phyloP scores from a whole-genome alignment of 192 early-diverging fungal genomes.

The Rhizophagus sp. region DNA sequence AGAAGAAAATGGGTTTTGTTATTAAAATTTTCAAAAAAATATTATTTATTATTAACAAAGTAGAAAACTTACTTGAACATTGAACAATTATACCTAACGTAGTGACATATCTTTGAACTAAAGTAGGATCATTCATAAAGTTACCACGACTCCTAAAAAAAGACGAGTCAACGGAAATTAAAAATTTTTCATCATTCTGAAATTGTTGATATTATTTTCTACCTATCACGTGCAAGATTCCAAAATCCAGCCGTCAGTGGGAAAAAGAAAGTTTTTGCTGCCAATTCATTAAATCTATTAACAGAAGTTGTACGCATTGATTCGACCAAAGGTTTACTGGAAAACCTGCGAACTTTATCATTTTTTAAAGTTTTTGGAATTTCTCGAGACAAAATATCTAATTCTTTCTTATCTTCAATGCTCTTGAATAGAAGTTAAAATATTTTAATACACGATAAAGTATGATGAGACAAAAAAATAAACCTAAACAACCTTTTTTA shows the following conservation, averaged over 20 bases:
- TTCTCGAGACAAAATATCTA: not conserved
- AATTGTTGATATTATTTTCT: not conserved
- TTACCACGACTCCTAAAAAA: not conserved
- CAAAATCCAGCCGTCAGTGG: constrained; percentile 26
- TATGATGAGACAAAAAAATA: no score
- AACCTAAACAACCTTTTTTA: not conserved
- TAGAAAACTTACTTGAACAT: constrained; percentile 28
- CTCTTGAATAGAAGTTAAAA: not conserved
- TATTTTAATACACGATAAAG: not conserved
- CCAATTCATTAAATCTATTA: constrained; percentile 19
- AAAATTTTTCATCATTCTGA: not conserved
- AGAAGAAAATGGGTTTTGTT: not conserved
- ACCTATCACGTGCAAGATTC: constrained; percentile 27
- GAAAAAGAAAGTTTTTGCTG: constrained; percentile 23
- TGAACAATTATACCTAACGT: constrained; percentile 20
- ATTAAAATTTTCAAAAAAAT: not conserved
- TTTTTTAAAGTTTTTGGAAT: not conserved
- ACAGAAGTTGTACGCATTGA: not conserved
- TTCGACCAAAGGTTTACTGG: constrained; percentile 8
- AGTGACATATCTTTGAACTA: constrained; percentile 12
- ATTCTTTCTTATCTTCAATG: not conserved
- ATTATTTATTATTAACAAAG: not conserved
- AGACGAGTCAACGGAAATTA: not conserved
- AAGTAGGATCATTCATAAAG: constrained; percentile 17
- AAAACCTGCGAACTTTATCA: constrained; percentile 20